A percentile compares a stretch with the other conserved stretches of the same genome.
These are phyloP conservation scores for Phytopythium ostracodes DNA, from an alignment of 352 stramenopile genomes.

Conservation along the genomic window DNA sequence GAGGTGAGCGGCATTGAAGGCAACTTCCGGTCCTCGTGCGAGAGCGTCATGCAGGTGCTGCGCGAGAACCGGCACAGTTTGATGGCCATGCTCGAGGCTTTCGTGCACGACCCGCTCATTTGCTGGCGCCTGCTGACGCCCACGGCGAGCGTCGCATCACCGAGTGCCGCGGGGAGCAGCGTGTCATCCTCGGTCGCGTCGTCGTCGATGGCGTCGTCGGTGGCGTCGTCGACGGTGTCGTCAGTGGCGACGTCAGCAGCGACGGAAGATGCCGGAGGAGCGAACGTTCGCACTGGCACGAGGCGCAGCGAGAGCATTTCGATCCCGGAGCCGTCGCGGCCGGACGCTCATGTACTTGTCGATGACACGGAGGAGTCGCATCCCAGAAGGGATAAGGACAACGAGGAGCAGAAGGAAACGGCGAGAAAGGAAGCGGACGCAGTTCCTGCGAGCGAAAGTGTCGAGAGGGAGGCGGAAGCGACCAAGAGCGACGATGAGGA, in stretches of 20 bases:
- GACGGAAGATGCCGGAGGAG: not conserved
- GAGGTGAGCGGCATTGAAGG: conserved; percentile 97
- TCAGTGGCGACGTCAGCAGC: conserved; percentile 13
- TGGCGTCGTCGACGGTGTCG: conserved; percentile 23
- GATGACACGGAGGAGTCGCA: conserved; percentile 17
- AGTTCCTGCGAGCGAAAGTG: not conserved
- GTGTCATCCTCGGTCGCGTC: conserved; percentile 26
- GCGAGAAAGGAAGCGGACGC: conserved; percentile 4
- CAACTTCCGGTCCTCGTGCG: conserved; percentile 97
- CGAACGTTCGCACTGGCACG: conserved; percentile 5
- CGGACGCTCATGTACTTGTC: conserved; percentile 19
- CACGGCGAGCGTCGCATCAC: conserved; percentile 49
- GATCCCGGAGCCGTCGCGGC: conserved; percentile 33
- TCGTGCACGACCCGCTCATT: conserved; percentile 99
- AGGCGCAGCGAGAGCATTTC: conserved; percentile 55
- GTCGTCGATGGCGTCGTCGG: conserved; percentile 22
- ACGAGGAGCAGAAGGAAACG: not conserved
- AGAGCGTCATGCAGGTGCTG: conserved; percentile 97
- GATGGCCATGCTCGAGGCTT: conserved; percentile 99
- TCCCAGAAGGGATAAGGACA: conserved; percentile 7
- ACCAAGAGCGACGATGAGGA: conserved; percentile 2
- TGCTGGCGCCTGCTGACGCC: conserved; percentile 92
- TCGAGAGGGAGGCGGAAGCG: conserved; percentile 10
- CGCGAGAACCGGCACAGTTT: conserved; percentile 97
- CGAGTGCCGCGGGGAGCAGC: conserved; percentile 29